phyloP scores from a whole-genome alignment of 1,139 yeast species.

The Geotrichum citri-aurantii region DNA sequence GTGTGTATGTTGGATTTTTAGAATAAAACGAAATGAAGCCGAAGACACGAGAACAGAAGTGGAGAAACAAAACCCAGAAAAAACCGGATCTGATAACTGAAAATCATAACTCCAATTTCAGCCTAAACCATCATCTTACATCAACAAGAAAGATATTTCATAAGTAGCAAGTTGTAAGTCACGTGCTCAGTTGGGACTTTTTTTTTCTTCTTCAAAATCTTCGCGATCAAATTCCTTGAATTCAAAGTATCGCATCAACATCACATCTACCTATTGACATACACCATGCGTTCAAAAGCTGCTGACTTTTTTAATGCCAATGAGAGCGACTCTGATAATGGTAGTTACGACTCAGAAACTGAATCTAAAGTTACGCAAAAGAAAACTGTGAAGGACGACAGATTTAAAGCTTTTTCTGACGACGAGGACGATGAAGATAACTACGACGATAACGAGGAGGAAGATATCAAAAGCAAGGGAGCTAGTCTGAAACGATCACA shows the following conservation, averaged over 20 bases:
- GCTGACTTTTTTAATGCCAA: conserved; percentile 14
- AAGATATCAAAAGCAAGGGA: conserved; percentile 11
- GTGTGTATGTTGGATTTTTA: not conserved
- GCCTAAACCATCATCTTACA: not conserved
- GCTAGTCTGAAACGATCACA: conserved; percentile 6
- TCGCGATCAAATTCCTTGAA: not conserved
- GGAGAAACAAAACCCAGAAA: not conserved
- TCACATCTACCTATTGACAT: not conserved
- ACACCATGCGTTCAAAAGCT: conserved; percentile 3
- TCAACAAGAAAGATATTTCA: too few relatives aligned
- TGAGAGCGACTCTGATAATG: conserved; percentile 7
- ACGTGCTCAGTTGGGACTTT: not conserved
- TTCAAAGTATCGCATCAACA: not conserved
- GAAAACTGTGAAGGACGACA: conserved; percentile 4
- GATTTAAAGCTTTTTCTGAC: conserved; percentile 13
- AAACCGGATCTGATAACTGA: not conserved
- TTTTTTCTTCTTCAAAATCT: not conserved
- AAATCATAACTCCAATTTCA: not conserved
- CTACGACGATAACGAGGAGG: conserved; percentile 15
- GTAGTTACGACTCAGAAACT: conserved; percentile 2
- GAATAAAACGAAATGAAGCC: not conserved
- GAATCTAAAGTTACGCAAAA: conserved; percentile 7
- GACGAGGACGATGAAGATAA: conserved; percentile 12
- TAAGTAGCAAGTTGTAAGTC: not conserved
- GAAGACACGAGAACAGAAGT: not conserved